Conservation (phyloP, 2,329 filamentous ascomycete genomes). For the Nigrospora osmanthi region DNA sequence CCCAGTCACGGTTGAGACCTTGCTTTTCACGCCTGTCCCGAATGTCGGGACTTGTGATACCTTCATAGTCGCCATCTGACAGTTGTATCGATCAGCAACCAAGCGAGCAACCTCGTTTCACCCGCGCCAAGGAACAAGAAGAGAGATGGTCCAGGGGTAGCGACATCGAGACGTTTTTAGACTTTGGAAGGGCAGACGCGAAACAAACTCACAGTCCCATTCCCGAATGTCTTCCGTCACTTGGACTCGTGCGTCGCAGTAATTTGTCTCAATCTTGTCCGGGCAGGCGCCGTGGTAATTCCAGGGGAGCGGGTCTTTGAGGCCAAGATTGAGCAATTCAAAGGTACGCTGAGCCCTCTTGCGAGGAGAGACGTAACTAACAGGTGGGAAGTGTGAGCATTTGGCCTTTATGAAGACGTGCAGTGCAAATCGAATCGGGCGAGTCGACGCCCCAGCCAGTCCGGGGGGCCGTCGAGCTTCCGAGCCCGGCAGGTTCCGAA, state of each 20-base stretch:
- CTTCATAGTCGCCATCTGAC: conserved; percentile 71
- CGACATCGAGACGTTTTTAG: no score
- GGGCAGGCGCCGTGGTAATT: conserved; percentile 32
- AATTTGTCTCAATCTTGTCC: conserved; percentile 25
- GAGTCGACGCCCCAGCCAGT: no score
- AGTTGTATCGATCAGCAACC: background rate
- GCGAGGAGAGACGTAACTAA: conserved; percentile 77
- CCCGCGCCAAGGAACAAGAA: no score
- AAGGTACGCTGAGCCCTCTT: conserved; percentile 82
- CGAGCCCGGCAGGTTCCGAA: no score
- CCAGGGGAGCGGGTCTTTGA: conserved; percentile 67
- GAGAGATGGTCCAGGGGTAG: no score
- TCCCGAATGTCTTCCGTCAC: conserved; percentile 68
- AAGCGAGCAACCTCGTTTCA: no score
- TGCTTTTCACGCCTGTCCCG: conserved; percentile 44
- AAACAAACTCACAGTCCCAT: conserved; percentile 54
- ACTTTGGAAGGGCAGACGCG: no score
- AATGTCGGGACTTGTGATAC: conserved; percentile 66
- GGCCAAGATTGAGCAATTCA: conserved; percentile 73
- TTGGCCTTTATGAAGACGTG: no score
- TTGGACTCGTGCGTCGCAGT: conserved; percentile 54
- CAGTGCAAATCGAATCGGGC: no score
- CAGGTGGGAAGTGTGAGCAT: no score
- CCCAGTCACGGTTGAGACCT: conserved; percentile 57
- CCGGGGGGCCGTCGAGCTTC: no score